phyloP scores from a whole-genome alignment of 345 rosid species.

The Barbarea vulgaris region DNA sequence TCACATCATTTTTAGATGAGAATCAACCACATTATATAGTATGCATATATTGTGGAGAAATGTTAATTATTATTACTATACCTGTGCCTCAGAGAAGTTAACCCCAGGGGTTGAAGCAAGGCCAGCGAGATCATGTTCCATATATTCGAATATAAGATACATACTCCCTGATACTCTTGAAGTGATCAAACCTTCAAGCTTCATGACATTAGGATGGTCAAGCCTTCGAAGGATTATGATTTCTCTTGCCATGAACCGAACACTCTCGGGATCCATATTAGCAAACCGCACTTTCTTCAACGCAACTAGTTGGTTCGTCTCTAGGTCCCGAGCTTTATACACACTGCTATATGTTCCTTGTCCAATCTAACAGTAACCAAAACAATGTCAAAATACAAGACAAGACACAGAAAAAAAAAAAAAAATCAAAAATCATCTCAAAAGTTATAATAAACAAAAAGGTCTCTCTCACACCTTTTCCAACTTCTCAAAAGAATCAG shows the following conservation, averaged over 20 bases:
- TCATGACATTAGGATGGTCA: conserved; percentile 76
- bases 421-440: not conserved
- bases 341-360: conserved; percentile 85
- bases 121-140: conserved; percentile 79
- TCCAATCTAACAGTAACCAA: conserved; percentile 53
- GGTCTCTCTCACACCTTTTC: conserved; percentile 64
- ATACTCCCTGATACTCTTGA: conserved; percentile 65
- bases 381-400: conserved; percentile 5
- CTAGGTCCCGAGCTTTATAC: conserved; percentile 68
- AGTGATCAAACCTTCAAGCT: conserved; percentile 74
- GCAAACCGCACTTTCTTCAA: conserved; percentile 77
- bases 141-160: conserved; percentile 68
- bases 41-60: not conserved
- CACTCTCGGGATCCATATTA: conserved; percentile 74
- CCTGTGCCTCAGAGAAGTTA: conserved; percentile 69
- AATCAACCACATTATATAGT: not conserved
- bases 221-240: conserved; percentile 64
- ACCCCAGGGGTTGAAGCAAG: conserved; percentile 55
- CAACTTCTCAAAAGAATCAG: conserved; percentile 89
- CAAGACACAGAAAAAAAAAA: not conserved
- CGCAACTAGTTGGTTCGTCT: conserved; percentile 66
- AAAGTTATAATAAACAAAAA: not conserved
- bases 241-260: conserved; percentile 77
- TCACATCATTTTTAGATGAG: not conserved
- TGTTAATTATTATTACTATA: conserved; percentile 16